These are phyloP conservation scores for Fragaria nilgerrensis DNA, from an alignment of 306 rosid genomes.

Conservation along the genomic window DNA sequence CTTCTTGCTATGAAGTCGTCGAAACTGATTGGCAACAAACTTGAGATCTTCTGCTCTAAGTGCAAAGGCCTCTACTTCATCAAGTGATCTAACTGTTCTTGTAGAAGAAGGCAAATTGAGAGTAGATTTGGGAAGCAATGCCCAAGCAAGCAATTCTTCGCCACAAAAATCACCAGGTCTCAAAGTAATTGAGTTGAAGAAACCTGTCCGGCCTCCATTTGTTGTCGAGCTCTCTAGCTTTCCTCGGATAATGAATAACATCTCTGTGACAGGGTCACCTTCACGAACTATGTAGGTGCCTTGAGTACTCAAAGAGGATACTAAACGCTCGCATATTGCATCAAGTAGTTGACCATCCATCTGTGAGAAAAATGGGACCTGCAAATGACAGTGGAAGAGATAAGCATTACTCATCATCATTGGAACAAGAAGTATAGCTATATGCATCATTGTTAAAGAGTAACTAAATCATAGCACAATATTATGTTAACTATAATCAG, in stretches of 20 bases:
- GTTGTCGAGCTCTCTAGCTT: slow-evolving; percentile 90
- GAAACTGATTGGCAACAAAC: slow-evolving; percentile 85
- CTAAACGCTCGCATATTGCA: slow-evolving; percentile 83
- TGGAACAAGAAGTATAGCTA: neutral
- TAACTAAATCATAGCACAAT: neutral
- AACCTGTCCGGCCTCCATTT: slow-evolving; percentile 85
- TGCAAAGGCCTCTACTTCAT: slow-evolving; percentile 90
- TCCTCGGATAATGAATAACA: slow-evolving; percentile 89
- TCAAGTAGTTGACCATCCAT: slow-evolving; percentile 88
- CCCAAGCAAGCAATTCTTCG: slow-evolving; percentile 94
- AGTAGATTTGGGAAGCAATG: slow-evolving; percentile 81
- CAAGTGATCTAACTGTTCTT: slow-evolving; percentile 77
- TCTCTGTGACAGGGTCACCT: slow-evolving; percentile 90
- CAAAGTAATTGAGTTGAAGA: slow-evolving; percentile 74
- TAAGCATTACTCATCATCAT: neutral
- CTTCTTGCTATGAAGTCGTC: slow-evolving; percentile 90
- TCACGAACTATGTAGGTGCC: slow-evolving; percentile 82
- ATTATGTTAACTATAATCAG: neutral
- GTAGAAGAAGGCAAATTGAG: slow-evolving; percentile 85
- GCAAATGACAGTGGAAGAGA: slow-evolving; percentile 14
- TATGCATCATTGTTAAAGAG: neutral
- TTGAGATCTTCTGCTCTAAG: slow-evolving; percentile 89
- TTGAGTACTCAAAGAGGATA: slow-evolving; percentile 69
- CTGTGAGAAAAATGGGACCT: slow-evolving; percentile 94
- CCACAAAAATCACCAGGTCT: slow-evolving; percentile 94